A percentile compares a stretch with the other conserved stretches of the same genome.
phyloP scores from a whole-genome alignment of 371 early-diverging fungal species.

The Apophysomyces variabilis region DNA sequence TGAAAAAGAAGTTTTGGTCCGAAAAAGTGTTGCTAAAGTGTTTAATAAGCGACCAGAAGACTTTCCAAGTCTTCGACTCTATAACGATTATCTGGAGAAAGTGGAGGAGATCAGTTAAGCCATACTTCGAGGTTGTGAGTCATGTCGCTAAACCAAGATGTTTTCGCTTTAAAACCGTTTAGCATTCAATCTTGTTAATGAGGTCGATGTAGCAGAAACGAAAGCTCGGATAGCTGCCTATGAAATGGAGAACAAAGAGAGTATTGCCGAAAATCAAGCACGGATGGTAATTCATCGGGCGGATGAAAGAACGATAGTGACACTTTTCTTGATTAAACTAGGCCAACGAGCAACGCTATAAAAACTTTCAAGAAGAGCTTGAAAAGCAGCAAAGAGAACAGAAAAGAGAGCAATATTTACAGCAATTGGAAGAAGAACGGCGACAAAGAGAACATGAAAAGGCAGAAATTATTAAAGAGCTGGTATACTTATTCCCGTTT shows the following conservation, averaged over 20 bases:
- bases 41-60: slow-evolving; percentile 94
- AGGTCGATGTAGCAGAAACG: slow-evolving; percentile 84
- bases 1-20: slow-evolving; percentile 93
- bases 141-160: not conserved
- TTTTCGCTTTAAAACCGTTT: not conserved
- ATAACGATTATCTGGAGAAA: slow-evolving; percentile 92
- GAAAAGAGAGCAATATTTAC: slow-evolving; percentile 60
- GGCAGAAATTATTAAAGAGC: slow-evolving; percentile 52
- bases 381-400: slow-evolving; percentile 54
- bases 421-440: slow-evolving; percentile 57
- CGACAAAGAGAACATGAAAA: slow-evolving; percentile 51
- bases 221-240: slow-evolving; percentile 81
- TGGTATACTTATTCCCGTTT: slow-evolving; percentile 33
- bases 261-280: slow-evolving; percentile 74
- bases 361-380: slow-evolving; percentile 44
- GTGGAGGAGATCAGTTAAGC: slow-evolving; percentile 84
- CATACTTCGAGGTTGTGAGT: slow-evolving; percentile 17
- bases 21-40: slow-evolving; percentile 81
- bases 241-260: slow-evolving; percentile 79
- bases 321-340: slow-evolving; percentile 5
- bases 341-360: slow-evolving; percentile 52
- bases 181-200: slow-evolving; percentile 89
- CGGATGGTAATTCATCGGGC: slow-evolving; percentile 39
- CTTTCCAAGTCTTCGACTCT: slow-evolving; percentile 75
- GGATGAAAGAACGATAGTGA: not conserved